Conservation (phyloP, 2,329 filamentous ascomycete genomes). For the Xylaria sp. region DNA sequence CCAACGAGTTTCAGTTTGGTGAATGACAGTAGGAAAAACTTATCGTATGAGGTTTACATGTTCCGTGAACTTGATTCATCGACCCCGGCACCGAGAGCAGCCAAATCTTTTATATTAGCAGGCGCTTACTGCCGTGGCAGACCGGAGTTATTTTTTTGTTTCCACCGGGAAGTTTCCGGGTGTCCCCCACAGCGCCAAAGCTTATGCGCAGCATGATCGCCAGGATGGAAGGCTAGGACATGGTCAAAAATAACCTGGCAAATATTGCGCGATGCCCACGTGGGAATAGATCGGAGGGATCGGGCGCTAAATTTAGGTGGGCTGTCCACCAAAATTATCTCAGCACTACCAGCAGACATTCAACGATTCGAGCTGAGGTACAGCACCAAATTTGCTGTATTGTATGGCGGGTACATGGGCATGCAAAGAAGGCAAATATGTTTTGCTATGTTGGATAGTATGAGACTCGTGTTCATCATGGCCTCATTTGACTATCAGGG, state of each 20-base stretch:
- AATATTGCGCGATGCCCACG: neutral
- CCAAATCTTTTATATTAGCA: slow-evolving; percentile 14
- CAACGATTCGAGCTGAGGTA: too few species aligned
- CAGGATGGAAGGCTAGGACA: neutral
- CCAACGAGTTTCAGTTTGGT: neutral
- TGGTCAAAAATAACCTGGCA: neutral
- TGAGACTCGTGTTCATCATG: neutral
- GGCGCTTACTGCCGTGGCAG: neutral
- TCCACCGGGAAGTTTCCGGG: neutral
- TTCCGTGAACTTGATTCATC: neutral
- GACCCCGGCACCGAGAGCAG: neutral
- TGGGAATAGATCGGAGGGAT: neutral
- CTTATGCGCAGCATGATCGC: neutral
- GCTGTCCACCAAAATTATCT: neutral
- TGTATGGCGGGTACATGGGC: neutral
- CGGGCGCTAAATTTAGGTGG: neutral
- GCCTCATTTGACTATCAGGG: neutral
- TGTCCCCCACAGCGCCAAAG: neutral
- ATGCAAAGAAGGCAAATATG: neutral
- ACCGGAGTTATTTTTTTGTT: neutral
- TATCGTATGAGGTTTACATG: neutral
- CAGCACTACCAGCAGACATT: neutral
- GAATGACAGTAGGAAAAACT: neutral
- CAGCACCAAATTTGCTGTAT: too few species aligned
- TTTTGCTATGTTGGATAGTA: neutral